A percentile compares a stretch with the other conserved stretches of the same genome.
phyloP scores from a whole-genome alignment of 139 green algal genomes.

The Pseudopediastrum boryanum region DNA sequence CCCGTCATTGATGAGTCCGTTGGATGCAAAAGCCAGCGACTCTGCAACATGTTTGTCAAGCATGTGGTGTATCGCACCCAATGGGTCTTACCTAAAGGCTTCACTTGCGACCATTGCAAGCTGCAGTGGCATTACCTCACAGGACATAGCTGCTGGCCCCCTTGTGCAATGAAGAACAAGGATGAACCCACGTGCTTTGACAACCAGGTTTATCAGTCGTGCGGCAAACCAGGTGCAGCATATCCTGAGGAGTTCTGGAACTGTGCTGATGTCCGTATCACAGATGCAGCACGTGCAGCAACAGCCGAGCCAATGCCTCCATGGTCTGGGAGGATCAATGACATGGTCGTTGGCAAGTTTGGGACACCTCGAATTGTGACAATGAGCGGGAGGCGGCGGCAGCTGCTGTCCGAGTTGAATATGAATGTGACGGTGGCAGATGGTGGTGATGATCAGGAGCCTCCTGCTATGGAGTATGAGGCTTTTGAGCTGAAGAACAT shows the following conservation, averaged over 20 bases:
- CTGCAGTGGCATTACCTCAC: constrained; percentile 32
- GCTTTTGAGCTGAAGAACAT: too few relatives aligned
- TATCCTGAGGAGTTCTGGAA: constrained; percentile 40
- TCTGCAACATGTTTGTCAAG: constrained; percentile 13
- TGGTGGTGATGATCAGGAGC: too few relatives aligned
- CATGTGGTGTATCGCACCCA: constrained; percentile 25
- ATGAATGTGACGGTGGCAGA: too few relatives aligned
- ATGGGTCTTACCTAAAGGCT: constrained; percentile 11
- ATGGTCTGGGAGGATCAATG: too few relatives aligned
- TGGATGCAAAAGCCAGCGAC: constrained; percentile 7
- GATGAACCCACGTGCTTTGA: constrained; percentile 19
- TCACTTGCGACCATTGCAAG: constrained; percentile 18
- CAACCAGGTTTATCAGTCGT: constrained; percentile 14
- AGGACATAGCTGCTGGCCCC: constrained; percentile 31
- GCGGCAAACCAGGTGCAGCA: neutral
- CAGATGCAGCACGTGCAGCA: neutral
- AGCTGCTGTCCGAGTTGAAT: too few relatives aligned
- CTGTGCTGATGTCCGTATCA: neutral
- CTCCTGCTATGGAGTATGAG: too few relatives aligned
- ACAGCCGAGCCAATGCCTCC: too few relatives aligned
- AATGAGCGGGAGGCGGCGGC: too few relatives aligned
- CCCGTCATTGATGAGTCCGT: neutral
- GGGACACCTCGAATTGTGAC: too few relatives aligned
- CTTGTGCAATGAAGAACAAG: constrained; percentile 7
- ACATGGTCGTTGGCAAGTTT: too few relatives aligned